phyloP scores from a whole-genome alignment of 257 asterid genomes.

The Ehretia macrophylla region DNA sequence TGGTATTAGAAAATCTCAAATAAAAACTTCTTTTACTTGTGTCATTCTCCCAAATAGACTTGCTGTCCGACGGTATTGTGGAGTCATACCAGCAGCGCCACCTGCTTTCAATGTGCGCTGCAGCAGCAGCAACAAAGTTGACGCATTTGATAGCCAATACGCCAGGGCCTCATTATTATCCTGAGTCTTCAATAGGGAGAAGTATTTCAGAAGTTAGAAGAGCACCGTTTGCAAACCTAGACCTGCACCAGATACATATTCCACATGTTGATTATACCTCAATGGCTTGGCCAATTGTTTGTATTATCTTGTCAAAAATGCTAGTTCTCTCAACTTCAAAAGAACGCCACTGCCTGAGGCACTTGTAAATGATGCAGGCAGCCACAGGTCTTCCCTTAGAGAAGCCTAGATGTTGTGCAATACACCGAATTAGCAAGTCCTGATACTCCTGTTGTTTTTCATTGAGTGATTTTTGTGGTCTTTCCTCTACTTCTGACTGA shows the following conservation, averaged over 20 bases:
- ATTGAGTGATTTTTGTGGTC: slow-evolving; percentile 85
- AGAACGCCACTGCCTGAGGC: slow-evolving; percentile 91
- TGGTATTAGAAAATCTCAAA: not conserved
- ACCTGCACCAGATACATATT: not conserved
- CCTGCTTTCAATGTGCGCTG: slow-evolving; percentile 97
- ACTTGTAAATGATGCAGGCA: slow-evolving; percentile 91
- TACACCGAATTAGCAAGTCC: slow-evolving; percentile 83
- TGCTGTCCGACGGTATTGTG: slow-evolving; percentile 90
- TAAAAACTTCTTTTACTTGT: slow-evolving; percentile 46
- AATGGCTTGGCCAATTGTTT: slow-evolving; percentile 93
- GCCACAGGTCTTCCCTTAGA: slow-evolving; percentile 82
- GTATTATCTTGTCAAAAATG: slow-evolving; percentile 91
- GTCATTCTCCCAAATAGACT: slow-evolving; percentile 97
- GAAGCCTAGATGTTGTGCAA: slow-evolving; percentile 92
- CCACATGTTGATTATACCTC: slow-evolving; percentile 52
- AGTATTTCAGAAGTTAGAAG: slow-evolving; percentile 8
- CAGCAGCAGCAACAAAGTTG: slow-evolving; percentile 82
- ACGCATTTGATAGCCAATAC: slow-evolving; percentile 94
- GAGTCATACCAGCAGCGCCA: slow-evolving; percentile 72
- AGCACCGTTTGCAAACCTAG: slow-evolving; percentile 5
- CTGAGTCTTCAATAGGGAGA: slow-evolving; percentile 52
- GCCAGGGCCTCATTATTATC: slow-evolving; percentile 88
- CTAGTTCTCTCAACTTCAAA: slow-evolving; percentile 93
- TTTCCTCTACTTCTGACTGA: slow-evolving; percentile 58
- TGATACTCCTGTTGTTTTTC: slow-evolving; percentile 96